These are phyloP conservation scores for Cinnamomum micranthum DNA, from an alignment of 164 flowering plant genomes.

Conservation along the genomic window DNA sequence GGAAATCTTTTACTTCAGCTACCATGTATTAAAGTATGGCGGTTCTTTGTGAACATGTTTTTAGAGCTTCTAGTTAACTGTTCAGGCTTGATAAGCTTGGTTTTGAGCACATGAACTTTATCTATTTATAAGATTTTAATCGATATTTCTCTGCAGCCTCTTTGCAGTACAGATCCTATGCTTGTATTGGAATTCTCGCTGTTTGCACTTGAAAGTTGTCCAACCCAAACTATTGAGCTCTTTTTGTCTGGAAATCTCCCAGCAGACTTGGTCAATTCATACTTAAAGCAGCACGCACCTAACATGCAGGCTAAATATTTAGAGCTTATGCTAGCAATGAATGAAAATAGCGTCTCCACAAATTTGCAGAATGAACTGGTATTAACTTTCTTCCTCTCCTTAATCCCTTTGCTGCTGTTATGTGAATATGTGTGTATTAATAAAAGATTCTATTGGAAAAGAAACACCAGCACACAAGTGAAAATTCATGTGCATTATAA, in stretches of 20 bases:
- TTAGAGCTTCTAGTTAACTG: background rate
- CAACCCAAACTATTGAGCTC: constrained; percentile 89
- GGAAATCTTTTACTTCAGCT: background rate
- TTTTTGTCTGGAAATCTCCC: constrained; percentile 88
- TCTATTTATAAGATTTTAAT: background rate
- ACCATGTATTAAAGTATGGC: background rate
- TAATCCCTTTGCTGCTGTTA: constrained; percentile 2
- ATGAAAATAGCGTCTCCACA: constrained; percentile 80
- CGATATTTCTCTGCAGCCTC: constrained; percentile 61
- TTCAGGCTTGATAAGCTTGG: background rate
- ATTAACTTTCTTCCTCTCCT: constrained; percentile 10
- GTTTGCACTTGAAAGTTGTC: constrained; percentile 94
- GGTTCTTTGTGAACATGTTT: background rate
- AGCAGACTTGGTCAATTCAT: constrained; percentile 92
- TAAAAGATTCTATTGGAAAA: no score
- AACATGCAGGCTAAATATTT: constrained; percentile 87
- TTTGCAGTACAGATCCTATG: constrained; percentile 86
- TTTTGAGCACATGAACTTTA: background rate
- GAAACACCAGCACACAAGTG: no score
- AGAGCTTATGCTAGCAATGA: constrained; percentile 88
- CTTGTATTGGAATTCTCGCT: constrained; percentile 90
- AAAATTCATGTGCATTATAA: no score
- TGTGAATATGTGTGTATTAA: no score
- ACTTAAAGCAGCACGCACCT: constrained; percentile 94
- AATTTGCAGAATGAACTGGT: constrained; percentile 99